Percentiles rank a stretch among this genome's conserved stretches.
These are phyloP conservation scores for Aphanomyces stellatus DNA, from an alignment of 352 stramenopile species.

Conservation along the genomic window DNA sequence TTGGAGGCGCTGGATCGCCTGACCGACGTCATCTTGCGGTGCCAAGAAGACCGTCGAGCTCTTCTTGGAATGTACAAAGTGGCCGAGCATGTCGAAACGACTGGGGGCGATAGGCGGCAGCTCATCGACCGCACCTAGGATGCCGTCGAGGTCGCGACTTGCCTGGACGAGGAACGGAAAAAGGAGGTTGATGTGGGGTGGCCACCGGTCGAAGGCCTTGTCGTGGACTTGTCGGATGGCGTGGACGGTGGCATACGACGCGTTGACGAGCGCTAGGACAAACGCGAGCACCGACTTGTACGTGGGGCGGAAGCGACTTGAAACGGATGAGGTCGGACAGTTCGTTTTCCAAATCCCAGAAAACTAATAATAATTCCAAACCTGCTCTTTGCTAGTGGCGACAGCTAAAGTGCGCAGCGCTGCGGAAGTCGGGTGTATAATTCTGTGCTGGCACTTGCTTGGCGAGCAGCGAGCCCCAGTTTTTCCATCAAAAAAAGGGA, in stretches of 20 bases:
- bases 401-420: too few species aligned
- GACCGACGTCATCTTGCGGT: not conserved
- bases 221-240: not conserved
- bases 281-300: too few species aligned
- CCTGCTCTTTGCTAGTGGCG: too few species aligned
- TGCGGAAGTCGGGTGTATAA: too few species aligned
- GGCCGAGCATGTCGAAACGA: not conserved
- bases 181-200: constrained; percentile 10
- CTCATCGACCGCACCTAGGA: not conserved
- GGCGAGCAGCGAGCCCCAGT: too few species aligned
- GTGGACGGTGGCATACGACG: constrained; percentile 1
- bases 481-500: too few species aligned
- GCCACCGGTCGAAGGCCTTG: constrained; percentile 1
- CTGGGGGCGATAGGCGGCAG: not conserved
- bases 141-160: not conserved
- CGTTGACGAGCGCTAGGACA: too few species aligned
- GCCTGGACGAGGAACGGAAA: not conserved
- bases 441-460: too few species aligned
- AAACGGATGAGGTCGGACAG: too few species aligned
- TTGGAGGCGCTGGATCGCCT: not conserved
- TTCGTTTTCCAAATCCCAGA: too few species aligned
- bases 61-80: constrained; percentile 1
- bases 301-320: too few species aligned
- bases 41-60: constrained; percentile 2
- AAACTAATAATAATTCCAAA: too few species aligned